A percentile compares a stretch with the other conserved stretches of the same genome.
phyloP scores from a whole-genome alignment of 495 filamentous ascomycete species.

The Penicillium lividum region DNA sequence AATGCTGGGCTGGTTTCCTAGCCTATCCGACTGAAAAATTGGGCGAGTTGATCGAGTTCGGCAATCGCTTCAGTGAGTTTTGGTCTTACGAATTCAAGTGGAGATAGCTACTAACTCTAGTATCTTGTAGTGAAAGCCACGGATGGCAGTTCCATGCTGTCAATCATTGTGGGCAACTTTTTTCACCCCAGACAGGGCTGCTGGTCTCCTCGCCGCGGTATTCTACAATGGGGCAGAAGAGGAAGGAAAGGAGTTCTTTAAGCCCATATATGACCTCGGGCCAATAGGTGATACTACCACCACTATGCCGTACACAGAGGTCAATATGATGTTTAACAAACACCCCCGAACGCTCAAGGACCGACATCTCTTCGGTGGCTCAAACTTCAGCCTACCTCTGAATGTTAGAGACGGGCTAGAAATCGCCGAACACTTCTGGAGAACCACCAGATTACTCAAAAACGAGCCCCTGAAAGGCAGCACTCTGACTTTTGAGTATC shows the following conservation, averaged over 20 bases:
- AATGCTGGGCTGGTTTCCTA: too few species aligned
- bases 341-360: conserved; percentile 4
- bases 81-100: not conserved
- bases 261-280: conserved; percentile 4
- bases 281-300: conserved; percentile 6
- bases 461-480: conserved; percentile 3
- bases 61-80: too few species aligned
- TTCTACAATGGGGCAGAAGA: conserved; percentile 10
- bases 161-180: conserved; percentile 8
- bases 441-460: conserved; percentile 1
- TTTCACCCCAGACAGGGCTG: conserved; percentile 1
- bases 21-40: too few species aligned
- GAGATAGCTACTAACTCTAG: not conserved
- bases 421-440: conserved; percentile 9
- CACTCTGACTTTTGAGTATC: conserved; percentile 3
- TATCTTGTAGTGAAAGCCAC: conserved; percentile 1
- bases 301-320: conserved; percentile 4
- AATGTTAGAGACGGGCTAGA: not conserved
- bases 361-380: conserved; percentile 7
- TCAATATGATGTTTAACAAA: conserved; percentile 11
- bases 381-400: conserved; percentile 4
- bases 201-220: conserved; percentile 4
- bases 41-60: too few species aligned
- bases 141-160: conserved; percentile 9
- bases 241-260: conserved; percentile 9